Evolutionary conservation across 768 basidiomycete genomes (phyloP), one percentile per base, ranked within the genome.

Genomic region (Lanmaoa rubissima): DNA sequence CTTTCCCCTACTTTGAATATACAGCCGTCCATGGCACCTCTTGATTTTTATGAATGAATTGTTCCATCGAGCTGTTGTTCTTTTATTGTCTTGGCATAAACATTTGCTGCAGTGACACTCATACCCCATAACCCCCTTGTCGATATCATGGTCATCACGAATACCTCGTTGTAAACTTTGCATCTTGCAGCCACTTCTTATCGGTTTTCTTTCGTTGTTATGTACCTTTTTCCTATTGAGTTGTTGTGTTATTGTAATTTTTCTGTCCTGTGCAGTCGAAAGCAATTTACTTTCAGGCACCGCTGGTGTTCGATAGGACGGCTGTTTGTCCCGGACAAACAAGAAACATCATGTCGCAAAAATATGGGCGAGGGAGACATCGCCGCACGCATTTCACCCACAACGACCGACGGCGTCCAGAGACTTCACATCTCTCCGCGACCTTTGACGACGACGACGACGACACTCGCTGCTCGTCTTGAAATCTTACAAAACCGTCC

Each of bases 1-100:
- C 76, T 36, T 95, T 95, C 76, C 85, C 87, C 17, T 84, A 87
- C 53, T 94, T 93, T 64, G 90, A 91, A 50, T 91, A 92, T 68
- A 61, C 62, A 0, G 57, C 61, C 19, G 47, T 56, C 38, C 91
- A 90, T 69, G 52, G 51, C 41, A 47, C 51, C 43, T 53, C 12
- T 54, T 61, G 51, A 62, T 39, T 32, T 49, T n/a, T n/a, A 26
- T 26, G n/a, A n/a, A 50, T 3, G 26, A 41, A 48, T 39, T 51
- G 54, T 64, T 61, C 39, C n/a, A 31, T 32, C 16, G 6, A 39
- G 17, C 26, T 48, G 47, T 46, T 41, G 31, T 38, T 17, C 34
- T 28, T 28, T 44, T 38, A 53, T 5, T 21, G 53, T 41, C 39
- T 58, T 40, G 50, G 40, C 53, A 57, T 61, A 52, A 46, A 56